Conservation (phyloP, 192 early-diverging fungal genomes). For the Backusella macrospora region DNA sequence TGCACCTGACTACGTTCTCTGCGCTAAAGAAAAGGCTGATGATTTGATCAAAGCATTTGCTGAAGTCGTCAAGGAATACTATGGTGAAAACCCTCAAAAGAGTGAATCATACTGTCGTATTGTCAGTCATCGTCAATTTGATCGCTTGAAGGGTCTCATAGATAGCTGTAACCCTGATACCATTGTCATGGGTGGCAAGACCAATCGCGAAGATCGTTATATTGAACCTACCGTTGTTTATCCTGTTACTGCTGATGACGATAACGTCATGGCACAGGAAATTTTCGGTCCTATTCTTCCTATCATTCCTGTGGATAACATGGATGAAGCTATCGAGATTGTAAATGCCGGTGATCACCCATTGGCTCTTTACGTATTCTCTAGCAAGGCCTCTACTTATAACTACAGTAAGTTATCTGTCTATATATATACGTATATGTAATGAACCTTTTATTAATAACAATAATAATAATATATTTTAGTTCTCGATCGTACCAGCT, state of each 20-base stretch:
- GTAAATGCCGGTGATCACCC: slow-evolving; percentile 33
- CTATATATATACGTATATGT: slow-evolving; percentile 22
- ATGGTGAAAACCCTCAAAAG: slow-evolving; percentile 50
- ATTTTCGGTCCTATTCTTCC: slow-evolving; percentile 73
- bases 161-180: slow-evolving; percentile 29
- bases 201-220: slow-evolving; percentile 46
- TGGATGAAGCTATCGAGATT: slow-evolving; percentile 42
- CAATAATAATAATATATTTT: not conserved
- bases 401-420: slow-evolving; percentile 37
- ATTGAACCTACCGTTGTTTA: slow-evolving; percentile 65
- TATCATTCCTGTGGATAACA: slow-evolving; percentile 42
- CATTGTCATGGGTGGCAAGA: slow-evolving; percentile 56
- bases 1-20: slow-evolving; percentile 84
- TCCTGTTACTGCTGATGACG: slow-evolving; percentile 39
- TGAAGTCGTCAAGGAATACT: slow-evolving; percentile 48
- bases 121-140: slow-evolving; percentile 70
- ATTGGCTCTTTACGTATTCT: slow-evolving; percentile 39
- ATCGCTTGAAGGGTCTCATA: slow-evolving; percentile 66
- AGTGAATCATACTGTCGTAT: slow-evolving; percentile 71
- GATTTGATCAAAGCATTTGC: slow-evolving; percentile 61
- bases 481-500: slow-evolving; percentile 52
- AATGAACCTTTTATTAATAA: slow-evolving; percentile 1
- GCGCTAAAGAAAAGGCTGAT: slow-evolving; percentile 59
- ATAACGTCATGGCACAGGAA: slow-evolving; percentile 59
- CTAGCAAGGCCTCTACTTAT: slow-evolving; percentile 17